phyloP scores from a whole-genome alignment of 2,329 filamentous ascomycete species.

The Colletotrichum siamense region DNA sequence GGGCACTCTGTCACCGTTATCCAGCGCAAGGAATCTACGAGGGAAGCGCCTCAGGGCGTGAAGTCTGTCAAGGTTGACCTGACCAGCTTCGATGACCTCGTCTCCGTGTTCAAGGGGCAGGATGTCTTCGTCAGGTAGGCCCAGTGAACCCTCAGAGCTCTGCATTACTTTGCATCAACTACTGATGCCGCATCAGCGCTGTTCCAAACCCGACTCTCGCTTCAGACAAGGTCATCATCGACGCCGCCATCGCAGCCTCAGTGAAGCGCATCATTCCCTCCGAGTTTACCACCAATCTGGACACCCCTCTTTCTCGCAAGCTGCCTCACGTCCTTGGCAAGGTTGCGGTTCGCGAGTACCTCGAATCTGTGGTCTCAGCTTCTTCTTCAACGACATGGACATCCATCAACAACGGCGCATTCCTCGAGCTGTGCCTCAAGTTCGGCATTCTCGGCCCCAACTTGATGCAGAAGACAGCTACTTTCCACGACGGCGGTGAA shows the following conservation, averaged over 20 bases:
- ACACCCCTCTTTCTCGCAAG: neutral
- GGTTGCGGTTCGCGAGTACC: neutral
- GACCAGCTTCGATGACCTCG: neutral
- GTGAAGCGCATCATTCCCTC: neutral
- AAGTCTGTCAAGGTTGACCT: neutral
- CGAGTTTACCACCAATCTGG: neutral
- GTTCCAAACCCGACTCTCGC: neutral
- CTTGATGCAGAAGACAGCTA: neutral
- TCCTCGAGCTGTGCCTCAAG: neutral
- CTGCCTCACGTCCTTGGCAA: neutral
- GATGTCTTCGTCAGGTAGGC: neutral
- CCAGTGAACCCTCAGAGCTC: too few species aligned
- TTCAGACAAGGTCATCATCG: neutral
- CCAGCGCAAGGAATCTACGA: neutral
- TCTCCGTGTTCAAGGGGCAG: neutral
- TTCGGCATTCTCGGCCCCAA: neutral
- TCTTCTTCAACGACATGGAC: neutral
- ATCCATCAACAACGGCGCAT: neutral
- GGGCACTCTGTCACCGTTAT: neutral
- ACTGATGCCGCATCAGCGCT: rapidly evolving
- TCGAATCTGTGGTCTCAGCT: neutral
- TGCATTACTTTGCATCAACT: rapidly evolving
- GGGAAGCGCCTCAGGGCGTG: neutral
- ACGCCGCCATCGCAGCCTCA: neutral
- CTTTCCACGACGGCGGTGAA: neutral